A percentile compares a stretch with the other conserved stretches of the same genome.
phyloP scores from a whole-genome alignment of 2,329 filamentous ascomycete genomes.

The Onygenales sp. region DNA sequence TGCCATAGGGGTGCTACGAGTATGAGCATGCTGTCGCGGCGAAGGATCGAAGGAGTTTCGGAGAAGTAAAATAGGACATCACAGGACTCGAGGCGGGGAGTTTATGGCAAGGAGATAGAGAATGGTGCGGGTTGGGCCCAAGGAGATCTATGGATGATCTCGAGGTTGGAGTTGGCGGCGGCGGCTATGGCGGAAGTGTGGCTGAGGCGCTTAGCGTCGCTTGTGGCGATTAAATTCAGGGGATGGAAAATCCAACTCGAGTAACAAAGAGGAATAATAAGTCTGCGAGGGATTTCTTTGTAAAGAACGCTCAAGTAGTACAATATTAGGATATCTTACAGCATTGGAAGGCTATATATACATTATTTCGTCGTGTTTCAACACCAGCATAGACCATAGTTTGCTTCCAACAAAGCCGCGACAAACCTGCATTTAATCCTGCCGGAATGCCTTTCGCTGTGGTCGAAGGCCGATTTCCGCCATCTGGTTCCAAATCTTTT shows the following conservation, averaged over 20 bases:
- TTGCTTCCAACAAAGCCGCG: background rate
- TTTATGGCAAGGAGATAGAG: background rate
- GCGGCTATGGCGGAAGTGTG: background rate
- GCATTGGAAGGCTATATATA: background rate
- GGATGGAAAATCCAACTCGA: background rate
- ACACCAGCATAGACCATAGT: background rate
- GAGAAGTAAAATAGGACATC: slow-evolving; percentile 7
- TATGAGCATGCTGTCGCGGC: slow-evolving; percentile 22
- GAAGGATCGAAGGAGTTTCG: slow-evolving; percentile 4
- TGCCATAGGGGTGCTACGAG: slow-evolving; percentile 9
- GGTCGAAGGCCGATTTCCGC: slow-evolving; percentile 46
- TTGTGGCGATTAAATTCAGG: background rate
- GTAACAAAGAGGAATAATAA: background rate
- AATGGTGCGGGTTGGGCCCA: background rate
- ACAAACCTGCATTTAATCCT: background rate
- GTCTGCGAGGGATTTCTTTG: background rate
- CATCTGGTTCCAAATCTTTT: slow-evolving; percentile 37
- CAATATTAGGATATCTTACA: background rate
- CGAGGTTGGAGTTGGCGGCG: background rate
- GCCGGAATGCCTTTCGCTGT: slow-evolving; percentile 34
- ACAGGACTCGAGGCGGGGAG: background rate
- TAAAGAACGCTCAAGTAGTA: background rate
- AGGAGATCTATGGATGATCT: background rate
- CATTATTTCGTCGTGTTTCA: background rate
- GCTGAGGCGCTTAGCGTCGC: background rate